Base-by-base conservation (phyloP, 2,329 filamentous ascomycete genomes). In the Colletotrichum sublineola region DNA sequence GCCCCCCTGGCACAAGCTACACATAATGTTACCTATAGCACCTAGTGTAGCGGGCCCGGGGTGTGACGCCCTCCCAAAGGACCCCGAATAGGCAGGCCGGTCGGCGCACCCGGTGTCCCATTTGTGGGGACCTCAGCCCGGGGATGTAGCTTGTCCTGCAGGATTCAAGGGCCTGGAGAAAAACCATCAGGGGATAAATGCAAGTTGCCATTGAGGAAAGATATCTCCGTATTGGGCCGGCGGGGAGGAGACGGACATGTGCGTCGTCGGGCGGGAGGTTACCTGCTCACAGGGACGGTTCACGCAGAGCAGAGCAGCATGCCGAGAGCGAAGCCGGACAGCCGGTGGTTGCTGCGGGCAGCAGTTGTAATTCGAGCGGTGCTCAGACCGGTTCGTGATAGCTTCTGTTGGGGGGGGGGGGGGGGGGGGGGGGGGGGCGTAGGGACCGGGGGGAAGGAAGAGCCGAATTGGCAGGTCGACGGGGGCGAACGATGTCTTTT, bases 21-120 rank as follows among this genome's bases (percentile, higher is more conserved):
- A 67, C 46, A 12, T 9, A 20, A 48, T 48, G 14, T 12, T 24
- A 46, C 44, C 20, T 46, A 12, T 24, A 4, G 46, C n/a, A 48
- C n/a, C 60, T 44, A 36, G 68, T 24, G 31, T 42, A 33, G 46
- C 38, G 44, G 60, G 48, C 46, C 55, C 50, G 53, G 69, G 53
- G 44, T 46, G 20, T 64, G 66, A 69, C 60, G 68, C 60, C 58
- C 67, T 67, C 67, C 68, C 62, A 36, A 42, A 63, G 18, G 53
- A 36, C 66, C 70, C 63, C 50, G 56, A 73, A 67, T 58, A 73
- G 71, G 67, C 71, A 73, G 71, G 67, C 71, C 71, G 70, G 70
- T 71, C 70, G 67, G 48, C 57, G 61, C 56, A 73, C 61, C 67
- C 67, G 62, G 67, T 60, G 56, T 71, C 52, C 57, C 67, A 68